Base-by-base conservation (phyloP, 805 yeast species). In the Torulaspora microellipsoides region DNA sequence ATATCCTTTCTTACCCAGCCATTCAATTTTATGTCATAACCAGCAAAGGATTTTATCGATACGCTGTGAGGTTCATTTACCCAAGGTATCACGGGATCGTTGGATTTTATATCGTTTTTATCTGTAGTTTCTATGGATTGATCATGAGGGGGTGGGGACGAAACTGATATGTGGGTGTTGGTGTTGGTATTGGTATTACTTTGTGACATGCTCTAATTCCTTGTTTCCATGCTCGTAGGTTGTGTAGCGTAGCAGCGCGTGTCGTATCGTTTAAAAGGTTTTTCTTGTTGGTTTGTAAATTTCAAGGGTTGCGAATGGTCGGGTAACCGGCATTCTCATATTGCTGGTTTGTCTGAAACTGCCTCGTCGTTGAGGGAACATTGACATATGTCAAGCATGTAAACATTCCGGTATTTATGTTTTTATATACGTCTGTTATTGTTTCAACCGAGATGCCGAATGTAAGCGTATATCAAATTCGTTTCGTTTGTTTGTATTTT, bases 1-100 rank as follows among this genome's bases (percentile, higher is more conserved):
- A 54, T 34, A 29, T 58, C 64, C 28, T 51, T 48, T 39, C 63
- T 46, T 9, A 56, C 43, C 62, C 63, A 60, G 15, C 64, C 62
- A 31, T 49, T 52, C 15, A 59, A 47, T 3, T 52, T 51, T 12
- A 59, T 31, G 20, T 51, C 48, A 43, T 60, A 60, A 20, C 63
- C 62, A 27, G 60, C 55, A 31, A 60, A 60, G 32, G 58, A 52
- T 41, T 51, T 58, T 14, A 60, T 47, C 2, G 43, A 46, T 6
- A 58, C 51, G 10, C 43, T 47, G 6, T 47, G 46, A 3, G 49
- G 46, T 11, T 38, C 48, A 23, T 45, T 43, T 13, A 49, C 51
- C 64, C 63, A 55, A n/a, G 57, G 62, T 3, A 53, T 38, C 5
- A 49, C 62, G 11, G 55, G 60, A 28, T 35, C 41, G 12, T 40